These are phyloP conservation scores for Cladosporium austrohemisphaericum DNA, from an alignment of 2,329 filamentous ascomycete species.

Conservation along the genomic window DNA sequence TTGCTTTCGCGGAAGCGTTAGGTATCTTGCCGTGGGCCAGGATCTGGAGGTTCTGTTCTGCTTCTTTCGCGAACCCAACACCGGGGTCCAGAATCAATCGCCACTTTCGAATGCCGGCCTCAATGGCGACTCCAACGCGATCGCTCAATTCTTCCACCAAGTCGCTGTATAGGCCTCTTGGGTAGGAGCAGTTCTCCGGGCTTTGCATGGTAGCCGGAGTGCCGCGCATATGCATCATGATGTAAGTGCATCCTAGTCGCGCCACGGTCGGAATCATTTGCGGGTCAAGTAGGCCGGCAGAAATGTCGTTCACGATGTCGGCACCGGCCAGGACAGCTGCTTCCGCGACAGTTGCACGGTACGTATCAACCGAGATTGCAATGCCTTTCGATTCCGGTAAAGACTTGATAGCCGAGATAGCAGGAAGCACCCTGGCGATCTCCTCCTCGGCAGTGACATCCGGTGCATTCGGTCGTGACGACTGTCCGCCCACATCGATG, in stretches of 20 bases:
- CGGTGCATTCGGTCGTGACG: constrained; percentile 72
- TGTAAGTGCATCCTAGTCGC: constrained; percentile 70
- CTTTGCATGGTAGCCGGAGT: constrained; percentile 76
- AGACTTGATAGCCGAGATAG: constrained; percentile 68
- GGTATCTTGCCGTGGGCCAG: constrained; percentile 51
- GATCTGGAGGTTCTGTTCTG: constrained; percentile 75
- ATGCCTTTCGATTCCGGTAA: constrained; percentile 60
- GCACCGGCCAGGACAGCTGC: constrained; percentile 74
- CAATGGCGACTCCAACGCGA: constrained; percentile 71
- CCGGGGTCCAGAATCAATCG: constrained; percentile 92
- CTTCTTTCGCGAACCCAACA: constrained; percentile 86
- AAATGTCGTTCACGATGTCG: constrained; percentile 93
- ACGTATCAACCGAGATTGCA: constrained; percentile 89
- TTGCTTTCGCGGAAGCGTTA: too few relatives aligned
- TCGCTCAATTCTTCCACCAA: constrained; percentile 65
- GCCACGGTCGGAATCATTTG: constrained; percentile 81
- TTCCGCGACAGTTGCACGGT: constrained; percentile 77
- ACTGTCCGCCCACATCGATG: constrained; percentile 90
- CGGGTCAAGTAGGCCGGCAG: constrained; percentile 72
- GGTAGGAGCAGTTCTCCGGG: constrained; percentile 57
- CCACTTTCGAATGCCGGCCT: constrained; percentile 83
- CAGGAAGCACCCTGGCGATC: constrained; percentile 70
- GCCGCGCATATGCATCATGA: constrained; percentile 92
- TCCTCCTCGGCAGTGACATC: constrained; percentile 72
- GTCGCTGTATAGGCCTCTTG: constrained; percentile 61